These are phyloP conservation scores for Bisporella sp. DNA, from an alignment of 2,329 filamentous ascomycete species.

Conservation along the genomic window DNA sequence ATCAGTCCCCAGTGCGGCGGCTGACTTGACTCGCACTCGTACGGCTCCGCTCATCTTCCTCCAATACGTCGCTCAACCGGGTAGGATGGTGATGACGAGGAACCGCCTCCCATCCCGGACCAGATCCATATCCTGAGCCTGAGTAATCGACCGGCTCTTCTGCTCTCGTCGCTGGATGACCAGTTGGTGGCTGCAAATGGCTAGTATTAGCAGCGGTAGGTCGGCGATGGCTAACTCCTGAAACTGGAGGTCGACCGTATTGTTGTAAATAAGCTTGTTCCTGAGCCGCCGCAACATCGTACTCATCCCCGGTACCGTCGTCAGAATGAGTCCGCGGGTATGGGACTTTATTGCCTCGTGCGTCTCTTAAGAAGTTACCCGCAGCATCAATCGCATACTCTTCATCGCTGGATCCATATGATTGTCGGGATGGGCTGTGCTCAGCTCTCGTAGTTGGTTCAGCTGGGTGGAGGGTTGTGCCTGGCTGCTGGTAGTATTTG, in stretches of 20 bases:
- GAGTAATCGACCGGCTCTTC: constrained; percentile 51
- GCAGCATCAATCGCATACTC: constrained; percentile 61
- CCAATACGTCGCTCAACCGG: constrained; percentile 79
- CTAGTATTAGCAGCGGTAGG: constrained; percentile 12
- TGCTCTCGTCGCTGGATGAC: constrained; percentile 8
- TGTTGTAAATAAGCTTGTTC: constrained; percentile 18
- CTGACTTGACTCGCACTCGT: constrained; percentile 46
- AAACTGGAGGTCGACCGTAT: constrained; percentile 17
- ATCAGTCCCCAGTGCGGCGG: constrained; percentile 9
- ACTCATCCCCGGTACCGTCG: constrained; percentile 44
- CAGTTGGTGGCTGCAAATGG: constrained; percentile 7
- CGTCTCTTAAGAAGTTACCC: constrained; percentile 55
- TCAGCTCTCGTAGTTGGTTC: constrained; percentile 14
- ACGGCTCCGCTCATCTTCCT: constrained; percentile 74
- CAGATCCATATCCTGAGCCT: constrained; percentile 55
- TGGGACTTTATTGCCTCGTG: constrained; percentile 51
- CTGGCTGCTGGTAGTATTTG: constrained; percentile 40
- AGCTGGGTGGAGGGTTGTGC: constrained; percentile 16
- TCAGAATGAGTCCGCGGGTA: constrained; percentile 41
- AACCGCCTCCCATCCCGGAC: constrained; percentile 67
- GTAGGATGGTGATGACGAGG: constrained; percentile 83
- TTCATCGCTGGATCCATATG: constrained; percentile 45
- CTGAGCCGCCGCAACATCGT: constrained; percentile 37
- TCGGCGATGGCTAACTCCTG: constrained; percentile 21
- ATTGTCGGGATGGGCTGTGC: constrained; percentile 39